A percentile compares a stretch with the other conserved stretches of the same genome.
These are phyloP conservation scores for Eucalyptus tenuipes DNA, from an alignment of 345 rosid species.

Conservation along the genomic window DNA sequence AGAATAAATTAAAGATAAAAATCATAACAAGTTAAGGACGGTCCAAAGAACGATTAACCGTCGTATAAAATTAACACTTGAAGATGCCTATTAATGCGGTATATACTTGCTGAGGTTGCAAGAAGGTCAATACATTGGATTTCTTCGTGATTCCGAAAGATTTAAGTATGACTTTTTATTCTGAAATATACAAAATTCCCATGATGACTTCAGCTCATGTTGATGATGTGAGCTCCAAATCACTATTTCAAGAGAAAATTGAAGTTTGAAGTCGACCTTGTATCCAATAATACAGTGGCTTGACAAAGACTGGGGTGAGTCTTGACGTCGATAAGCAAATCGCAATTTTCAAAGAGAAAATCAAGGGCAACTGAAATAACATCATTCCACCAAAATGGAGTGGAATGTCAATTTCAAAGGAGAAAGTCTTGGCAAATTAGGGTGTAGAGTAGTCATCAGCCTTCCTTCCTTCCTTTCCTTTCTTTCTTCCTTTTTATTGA, in stretches of 20 bases:
- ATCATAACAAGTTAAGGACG: neutral
- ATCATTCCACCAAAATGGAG: neutral
- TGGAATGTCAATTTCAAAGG: neutral
- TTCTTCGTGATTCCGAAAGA: neutral
- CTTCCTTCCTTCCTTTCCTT: neutral
- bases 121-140: neutral
- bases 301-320: neutral
- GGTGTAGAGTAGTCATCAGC: neutral
- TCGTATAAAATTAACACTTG: neutral
- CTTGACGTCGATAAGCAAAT: neutral
- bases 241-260: neutral
- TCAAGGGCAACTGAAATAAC: neutral
- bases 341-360: neutral
- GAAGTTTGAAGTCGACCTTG: neutral
- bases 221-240: neutral
- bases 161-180: neutral
- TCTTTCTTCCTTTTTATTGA: neutral
- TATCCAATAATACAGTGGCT: neutral
- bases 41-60: neutral
- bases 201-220: neutral
- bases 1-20: neutral
- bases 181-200: too few species aligned
- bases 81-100: too few species aligned
- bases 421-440: neutral
- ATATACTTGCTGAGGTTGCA: neutral